phyloP scores from a whole-genome alignment of 2,329 filamentous ascomycete species.

The Metarhizium brunneum region DNA sequence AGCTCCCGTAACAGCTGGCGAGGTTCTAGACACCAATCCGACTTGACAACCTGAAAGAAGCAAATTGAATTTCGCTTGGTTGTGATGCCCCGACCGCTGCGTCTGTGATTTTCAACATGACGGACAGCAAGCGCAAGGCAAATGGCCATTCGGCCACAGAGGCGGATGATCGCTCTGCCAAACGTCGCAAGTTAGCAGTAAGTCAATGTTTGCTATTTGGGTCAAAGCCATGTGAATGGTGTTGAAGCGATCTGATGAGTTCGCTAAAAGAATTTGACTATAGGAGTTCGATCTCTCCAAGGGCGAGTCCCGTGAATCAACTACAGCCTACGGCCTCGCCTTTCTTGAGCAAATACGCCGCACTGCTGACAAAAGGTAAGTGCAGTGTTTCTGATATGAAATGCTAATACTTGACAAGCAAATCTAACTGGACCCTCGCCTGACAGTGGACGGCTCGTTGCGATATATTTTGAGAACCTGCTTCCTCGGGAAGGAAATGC shows the following conservation, averaged over 20 bases:
- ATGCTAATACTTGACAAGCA: neutral
- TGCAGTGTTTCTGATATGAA: conserved; percentile 34
- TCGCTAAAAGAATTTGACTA: conserved; percentile 4
- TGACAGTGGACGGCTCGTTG: conserved; percentile 60
- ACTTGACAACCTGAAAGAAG: conserved; percentile 5
- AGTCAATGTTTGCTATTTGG: conserved; percentile 15
- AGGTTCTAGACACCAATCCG: neutral
- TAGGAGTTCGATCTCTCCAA: conserved; percentile 38
- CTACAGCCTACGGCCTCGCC: conserved; percentile 59
- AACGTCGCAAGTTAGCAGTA: conserved; percentile 45
- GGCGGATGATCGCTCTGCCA: conserved; percentile 42
- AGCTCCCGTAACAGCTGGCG: neutral
- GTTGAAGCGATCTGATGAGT: neutral
- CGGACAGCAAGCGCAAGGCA: conserved; percentile 51
- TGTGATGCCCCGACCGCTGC: conserved; percentile 19
- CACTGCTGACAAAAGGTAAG: conserved; percentile 75
- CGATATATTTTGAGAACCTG: conserved; percentile 65
- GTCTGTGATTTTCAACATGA: conserved; percentile 20
- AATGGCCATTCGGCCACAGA: conserved; percentile 36
- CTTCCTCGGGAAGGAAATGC: conserved; percentile 54
- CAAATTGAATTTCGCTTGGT: conserved; percentile 7
- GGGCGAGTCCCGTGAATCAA: conserved; percentile 58
- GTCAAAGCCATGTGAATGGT: neutral
- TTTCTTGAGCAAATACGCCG: conserved; percentile 68
- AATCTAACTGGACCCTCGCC: neutral